Percentiles rank a stretch among this genome's conserved stretches.
Evolutionary conservation across 495 filamentous ascomycete species (phyloP).

Genomic region (Trichoderma orchidacearum): DNA sequence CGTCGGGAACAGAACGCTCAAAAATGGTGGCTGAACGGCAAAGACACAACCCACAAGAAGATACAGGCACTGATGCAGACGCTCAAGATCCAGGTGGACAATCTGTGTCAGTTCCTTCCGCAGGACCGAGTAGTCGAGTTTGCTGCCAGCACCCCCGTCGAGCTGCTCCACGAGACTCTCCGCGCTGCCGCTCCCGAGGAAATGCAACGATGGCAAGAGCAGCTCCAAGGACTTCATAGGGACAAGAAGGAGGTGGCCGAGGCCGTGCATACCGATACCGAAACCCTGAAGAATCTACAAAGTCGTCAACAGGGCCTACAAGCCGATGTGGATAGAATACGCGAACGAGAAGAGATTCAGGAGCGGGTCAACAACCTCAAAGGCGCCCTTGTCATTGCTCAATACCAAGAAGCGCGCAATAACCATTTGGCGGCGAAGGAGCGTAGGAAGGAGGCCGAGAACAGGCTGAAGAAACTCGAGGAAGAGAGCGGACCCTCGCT

Average conservation of each 20-base stretch:
- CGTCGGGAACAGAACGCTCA: conserved; percentile 68
- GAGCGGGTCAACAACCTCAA: conserved; percentile 53
- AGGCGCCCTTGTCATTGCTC: conserved; percentile 46
- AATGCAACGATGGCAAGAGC: conserved; percentile 66
- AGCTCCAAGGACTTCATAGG: conserved; percentile 54
- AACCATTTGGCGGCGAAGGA: conserved; percentile 31
- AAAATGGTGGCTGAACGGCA: conserved; percentile 57
- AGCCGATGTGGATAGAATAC: conserved; percentile 71
- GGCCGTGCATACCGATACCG: conserved; percentile 43
- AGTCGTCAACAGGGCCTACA: conserved; percentile 62
- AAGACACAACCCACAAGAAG: conserved; percentile 36
- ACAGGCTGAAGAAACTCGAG: conserved; percentile 42
- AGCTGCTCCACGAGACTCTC: conserved; percentile 75
- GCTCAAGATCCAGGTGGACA: conserved; percentile 88
- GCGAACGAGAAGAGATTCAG: conserved; percentile 57
- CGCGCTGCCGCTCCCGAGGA: conserved; percentile 70
- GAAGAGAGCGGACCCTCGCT: conserved; percentile 53
- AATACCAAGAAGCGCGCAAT: conserved; percentile 37
- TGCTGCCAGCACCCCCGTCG: conserved; percentile 67
- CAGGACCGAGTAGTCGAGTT: conserved; percentile 96
- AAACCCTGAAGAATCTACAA: conserved; percentile 50
- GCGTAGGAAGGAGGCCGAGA: conserved; percentile 28
- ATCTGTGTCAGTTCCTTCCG: conserved; percentile 93
- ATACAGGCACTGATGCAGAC: conserved; percentile 50
- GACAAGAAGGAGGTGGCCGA: conserved; percentile 52